Evolutionary conservation across 2,329 filamentous ascomycete genomes (phyloP).

Genomic region (Coniella vitis): DNA sequence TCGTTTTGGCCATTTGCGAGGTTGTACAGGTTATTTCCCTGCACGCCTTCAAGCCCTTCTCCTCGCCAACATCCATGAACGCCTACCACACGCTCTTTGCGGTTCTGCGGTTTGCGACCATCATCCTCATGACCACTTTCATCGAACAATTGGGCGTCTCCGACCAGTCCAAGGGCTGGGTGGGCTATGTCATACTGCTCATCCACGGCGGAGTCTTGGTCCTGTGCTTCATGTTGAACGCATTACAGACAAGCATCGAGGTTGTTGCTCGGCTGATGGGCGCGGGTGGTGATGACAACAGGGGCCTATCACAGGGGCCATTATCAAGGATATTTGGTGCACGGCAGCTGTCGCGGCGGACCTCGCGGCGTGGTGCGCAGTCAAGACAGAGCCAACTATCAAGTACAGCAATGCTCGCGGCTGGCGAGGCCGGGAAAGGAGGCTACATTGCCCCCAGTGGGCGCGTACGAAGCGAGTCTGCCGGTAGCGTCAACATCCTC

Average conservation of each 20-base stretch:
- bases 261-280: constrained; percentile 77
- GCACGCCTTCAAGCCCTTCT: constrained; percentile 84
- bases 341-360: constrained; percentile 74
- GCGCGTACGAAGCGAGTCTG: constrained; percentile 54
- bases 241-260: constrained; percentile 83
- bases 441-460: constrained; percentile 49
- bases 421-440: constrained; percentile 58
- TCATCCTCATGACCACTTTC: constrained; percentile 75
- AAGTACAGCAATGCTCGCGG: constrained; percentile 70
- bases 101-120: constrained; percentile 64
- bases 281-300: constrained; percentile 68
- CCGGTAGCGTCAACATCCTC: constrained; percentile 48
- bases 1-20: constrained; percentile 89
- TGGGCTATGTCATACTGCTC: constrained; percentile 84
- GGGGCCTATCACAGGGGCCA: constrained; percentile 69
- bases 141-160: constrained; percentile 73
- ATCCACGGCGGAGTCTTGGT: constrained; percentile 80
- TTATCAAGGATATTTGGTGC: constrained; percentile 87
- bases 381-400: constrained; percentile 78
- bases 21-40: constrained; percentile 82
- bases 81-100: constrained; percentile 86
- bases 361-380: constrained; percentile 54
- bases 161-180: constrained; percentile 82
- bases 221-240: constrained; percentile 89
- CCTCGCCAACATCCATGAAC: constrained; percentile 93